These are phyloP conservation scores for Nicotiana paniculata DNA, from an alignment of 257 asterid genomes.

Conservation along the genomic window DNA sequence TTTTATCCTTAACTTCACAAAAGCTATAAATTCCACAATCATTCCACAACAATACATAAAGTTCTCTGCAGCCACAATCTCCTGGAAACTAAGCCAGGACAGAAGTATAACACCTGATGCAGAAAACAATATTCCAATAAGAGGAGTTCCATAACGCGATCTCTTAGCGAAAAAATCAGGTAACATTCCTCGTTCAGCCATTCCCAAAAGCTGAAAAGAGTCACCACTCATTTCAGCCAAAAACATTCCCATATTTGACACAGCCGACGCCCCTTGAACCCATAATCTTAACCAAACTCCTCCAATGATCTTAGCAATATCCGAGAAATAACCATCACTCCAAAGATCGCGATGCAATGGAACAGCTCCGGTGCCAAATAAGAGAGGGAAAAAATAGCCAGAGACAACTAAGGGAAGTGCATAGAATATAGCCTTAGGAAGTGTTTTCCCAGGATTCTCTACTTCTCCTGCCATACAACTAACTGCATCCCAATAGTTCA, in stretches of 20 bases:
- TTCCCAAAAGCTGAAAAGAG: constrained; percentile 68
- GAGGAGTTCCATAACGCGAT: constrained; percentile 50
- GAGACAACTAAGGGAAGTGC: constrained; percentile 55
- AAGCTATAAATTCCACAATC: constrained; percentile 60
- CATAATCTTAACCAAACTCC: constrained; percentile 61
- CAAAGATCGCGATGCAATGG: constrained; percentile 48
- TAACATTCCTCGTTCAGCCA: constrained; percentile 63
- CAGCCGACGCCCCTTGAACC: constrained; percentile 62
- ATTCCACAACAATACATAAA: constrained; percentile 60
- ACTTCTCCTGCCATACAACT: constrained; percentile 65
- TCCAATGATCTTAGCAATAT: constrained; percentile 50
- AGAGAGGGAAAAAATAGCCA: constrained; percentile 47
- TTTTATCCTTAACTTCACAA: constrained; percentile 51
- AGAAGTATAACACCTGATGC: constrained; percentile 54
- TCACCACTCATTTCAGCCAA: constrained; percentile 72
- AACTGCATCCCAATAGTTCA: constrained; percentile 66
- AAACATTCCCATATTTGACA: constrained; percentile 75
- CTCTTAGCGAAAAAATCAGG: constrained; percentile 50
- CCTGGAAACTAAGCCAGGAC: constrained; percentile 72
- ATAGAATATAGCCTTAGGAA: constrained; percentile 52
- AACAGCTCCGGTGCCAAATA: constrained; percentile 54
- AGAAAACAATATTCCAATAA: constrained; percentile 46
- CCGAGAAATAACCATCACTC: constrained; percentile 64
- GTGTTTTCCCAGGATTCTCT: constrained; percentile 47
- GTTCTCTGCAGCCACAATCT: constrained; percentile 65